Evolutionary conservation across 139 green algal species (phyloP).

Genomic region (Chlorella ohadii): DNA sequence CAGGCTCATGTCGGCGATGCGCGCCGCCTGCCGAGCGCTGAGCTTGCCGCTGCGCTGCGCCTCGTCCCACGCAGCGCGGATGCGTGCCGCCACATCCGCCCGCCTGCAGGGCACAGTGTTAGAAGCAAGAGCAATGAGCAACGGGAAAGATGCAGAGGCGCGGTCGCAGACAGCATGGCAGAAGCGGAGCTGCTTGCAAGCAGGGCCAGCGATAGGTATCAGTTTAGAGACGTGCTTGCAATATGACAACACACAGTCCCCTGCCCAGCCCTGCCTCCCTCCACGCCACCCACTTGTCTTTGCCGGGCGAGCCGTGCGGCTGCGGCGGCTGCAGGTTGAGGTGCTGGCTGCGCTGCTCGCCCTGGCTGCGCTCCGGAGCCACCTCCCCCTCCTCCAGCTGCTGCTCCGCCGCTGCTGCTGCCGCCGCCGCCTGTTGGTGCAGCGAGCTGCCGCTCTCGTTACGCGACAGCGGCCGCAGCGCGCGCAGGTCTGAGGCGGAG

Average conservation of each 20-base stretch:
- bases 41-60: slow-evolving; percentile 55
- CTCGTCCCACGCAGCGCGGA: slow-evolving; percentile 22
- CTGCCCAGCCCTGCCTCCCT: not conserved
- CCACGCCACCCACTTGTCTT: not conserved
- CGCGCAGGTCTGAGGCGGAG: not conserved
- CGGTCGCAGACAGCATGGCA: too few species aligned
- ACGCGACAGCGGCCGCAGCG: slow-evolving; percentile 13
- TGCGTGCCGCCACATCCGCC: slow-evolving; percentile 5
- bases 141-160: not conserved
- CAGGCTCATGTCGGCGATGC: slow-evolving; percentile 87
- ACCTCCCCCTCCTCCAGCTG: slow-evolving; percentile 30
- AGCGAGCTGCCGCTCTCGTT: slow-evolving; percentile 30
- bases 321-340: not conserved
- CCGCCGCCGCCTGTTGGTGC: not conserved
- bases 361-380: not conserved
- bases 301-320: slow-evolving; percentile 7
- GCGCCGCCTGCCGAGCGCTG: slow-evolving; percentile 75
- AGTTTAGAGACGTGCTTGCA: too few species aligned
- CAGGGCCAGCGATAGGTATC: too few species aligned
- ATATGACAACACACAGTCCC: too few species aligned
- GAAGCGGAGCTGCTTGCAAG: too few species aligned
- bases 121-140: slow-evolving; percentile 1
- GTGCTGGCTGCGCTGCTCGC: slow-evolving; percentile 6
- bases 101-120: not conserved
- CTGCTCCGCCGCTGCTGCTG: not conserved